A percentile compares a stretch with the other conserved stretches of the same genome.
Evolutionary conservation across 2,329 filamentous ascomycete species (phyloP).

Genomic region (Fusarium anthophilum): DNA sequence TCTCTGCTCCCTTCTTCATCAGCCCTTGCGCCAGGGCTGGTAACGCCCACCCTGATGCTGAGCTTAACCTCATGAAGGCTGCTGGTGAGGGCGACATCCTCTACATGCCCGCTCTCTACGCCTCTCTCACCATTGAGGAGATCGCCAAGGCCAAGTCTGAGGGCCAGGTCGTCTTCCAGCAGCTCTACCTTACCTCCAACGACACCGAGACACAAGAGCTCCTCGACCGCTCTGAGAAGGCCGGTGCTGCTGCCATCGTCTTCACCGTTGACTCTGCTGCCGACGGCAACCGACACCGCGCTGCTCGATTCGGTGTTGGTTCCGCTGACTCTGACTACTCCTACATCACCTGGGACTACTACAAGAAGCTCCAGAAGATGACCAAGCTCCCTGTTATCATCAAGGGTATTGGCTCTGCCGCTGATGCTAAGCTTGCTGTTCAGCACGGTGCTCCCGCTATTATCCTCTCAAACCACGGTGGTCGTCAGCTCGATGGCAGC

Average conservation of each 20-base stretch:
- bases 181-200: slow-evolving; percentile 46
- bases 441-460: slow-evolving; percentile 47
- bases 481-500: slow-evolving; percentile 53
- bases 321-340: slow-evolving; percentile 46
- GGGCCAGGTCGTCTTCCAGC: slow-evolving; percentile 52
- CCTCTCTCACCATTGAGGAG: slow-evolving; percentile 48
- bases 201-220: slow-evolving; percentile 46
- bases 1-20: slow-evolving; percentile 65
- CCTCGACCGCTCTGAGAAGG: slow-evolving; percentile 45
- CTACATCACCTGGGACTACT: slow-evolving; percentile 49
- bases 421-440: slow-evolving; percentile 49
- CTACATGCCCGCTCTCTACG: slow-evolving; percentile 56
- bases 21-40: slow-evolving; percentile 57
- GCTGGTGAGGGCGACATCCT: slow-evolving; percentile 59
- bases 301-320: slow-evolving; percentile 50
- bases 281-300: slow-evolving; percentile 52
- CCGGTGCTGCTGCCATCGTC: slow-evolving; percentile 50
- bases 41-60: slow-evolving; percentile 56
- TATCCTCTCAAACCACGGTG: slow-evolving; percentile 56
- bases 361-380: slow-evolving; percentile 48
- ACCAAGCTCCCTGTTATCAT: slow-evolving; percentile 52
- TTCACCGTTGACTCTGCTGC: slow-evolving; percentile 54
- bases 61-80: slow-evolving; percentile 60
- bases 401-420: slow-evolving; percentile 52
- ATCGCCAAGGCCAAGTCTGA: slow-evolving; percentile 50